Evolutionary conservation across 371 early-diverging fungal species (phyloP), one percentile per base, ranked within the genome.

Genomic region (Entomophthora muscae): DNA sequence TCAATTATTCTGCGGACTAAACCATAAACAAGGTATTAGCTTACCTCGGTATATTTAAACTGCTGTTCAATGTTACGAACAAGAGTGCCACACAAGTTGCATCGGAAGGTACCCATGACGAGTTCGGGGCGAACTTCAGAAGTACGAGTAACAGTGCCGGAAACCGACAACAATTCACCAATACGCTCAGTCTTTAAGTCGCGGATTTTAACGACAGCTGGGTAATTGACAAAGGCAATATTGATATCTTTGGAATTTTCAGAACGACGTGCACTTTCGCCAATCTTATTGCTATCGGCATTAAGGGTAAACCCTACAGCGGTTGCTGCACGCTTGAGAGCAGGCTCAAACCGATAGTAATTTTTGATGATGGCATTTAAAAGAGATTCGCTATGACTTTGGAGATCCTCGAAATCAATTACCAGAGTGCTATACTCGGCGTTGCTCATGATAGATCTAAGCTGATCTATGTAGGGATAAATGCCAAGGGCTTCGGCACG

Each of bases 71-170:
- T 85, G 64, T 91, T 83, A 24, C 78, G 76, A 66, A 90, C 82
- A n/a, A 89, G 66, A 21, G 86, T 77, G 26, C 81, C 80, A 75
- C 99, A 99, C 58, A 89, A 88, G 57, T 78, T 74, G 76, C 99
- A 99, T 28, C 81, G 78, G 75, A 99, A 99, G 10, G 93, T 84
- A 26, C 95, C 99, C 66, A 75, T 82, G 24, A 92, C 63, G 23
- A 99, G 81, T 76, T 99, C 99, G 23, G 99, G 99, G 26, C 98
- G 79, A 10, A 99, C 98, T 72, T 98, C 98, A 29, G 94, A 90
- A 0, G 98, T 98, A 28, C 99, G 80, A 5, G 99, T 99, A 2
- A 98, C 97, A 1, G 99, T 98, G 33, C 99, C 99, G 57, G 84
- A 83, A 61, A 99, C 82, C 51, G 86, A 80, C 53, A 89, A 75